phyloP scores from a whole-genome alignment of 225 moss, liverwort and hornwort genomes.

The Marchantia polymorpha region DNA sequence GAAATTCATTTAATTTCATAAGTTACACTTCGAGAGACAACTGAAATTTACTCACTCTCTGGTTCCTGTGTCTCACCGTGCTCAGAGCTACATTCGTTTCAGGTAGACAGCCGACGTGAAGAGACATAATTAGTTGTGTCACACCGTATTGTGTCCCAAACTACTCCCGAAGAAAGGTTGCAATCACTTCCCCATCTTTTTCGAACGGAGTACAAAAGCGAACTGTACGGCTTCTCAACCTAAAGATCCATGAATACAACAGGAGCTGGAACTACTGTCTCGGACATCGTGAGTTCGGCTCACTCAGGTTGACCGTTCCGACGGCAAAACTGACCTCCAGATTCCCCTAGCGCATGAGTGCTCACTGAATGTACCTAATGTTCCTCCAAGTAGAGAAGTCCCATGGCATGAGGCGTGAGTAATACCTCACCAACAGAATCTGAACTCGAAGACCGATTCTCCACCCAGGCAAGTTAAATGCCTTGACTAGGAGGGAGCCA shows the following conservation, averaged over 20 bases:
- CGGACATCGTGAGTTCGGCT: neutral
- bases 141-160: neutral
- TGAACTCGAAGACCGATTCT: slow-evolving; percentile 7
- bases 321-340: slow-evolving; percentile 7
- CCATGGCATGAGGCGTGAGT: neutral
- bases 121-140: neutral
- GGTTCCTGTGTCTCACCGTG: neutral
- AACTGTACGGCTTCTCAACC: neutral
- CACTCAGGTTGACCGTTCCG: slow-evolving; percentile 6
- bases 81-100: neutral
- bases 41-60: neutral
- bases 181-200: neutral
- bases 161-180: neutral
- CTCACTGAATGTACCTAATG: slow-evolving; percentile 1
- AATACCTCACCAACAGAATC: slow-evolving; percentile 3
- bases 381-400: slow-evolving; percentile 6
- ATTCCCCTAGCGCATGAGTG: neutral
- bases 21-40: slow-evolving; percentile 15
- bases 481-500: neutral
- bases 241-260: neutral
- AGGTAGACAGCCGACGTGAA: neutral
- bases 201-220: neutral
- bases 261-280: neutral
- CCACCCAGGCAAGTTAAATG: neutral
- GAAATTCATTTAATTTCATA: slow-evolving; percentile 18